Percentiles rank a stretch among this genome's conserved stretches.
phyloP scores from a whole-genome alignment of 495 filamentous ascomycete genomes.

The Penicillium angulare region DNA sequence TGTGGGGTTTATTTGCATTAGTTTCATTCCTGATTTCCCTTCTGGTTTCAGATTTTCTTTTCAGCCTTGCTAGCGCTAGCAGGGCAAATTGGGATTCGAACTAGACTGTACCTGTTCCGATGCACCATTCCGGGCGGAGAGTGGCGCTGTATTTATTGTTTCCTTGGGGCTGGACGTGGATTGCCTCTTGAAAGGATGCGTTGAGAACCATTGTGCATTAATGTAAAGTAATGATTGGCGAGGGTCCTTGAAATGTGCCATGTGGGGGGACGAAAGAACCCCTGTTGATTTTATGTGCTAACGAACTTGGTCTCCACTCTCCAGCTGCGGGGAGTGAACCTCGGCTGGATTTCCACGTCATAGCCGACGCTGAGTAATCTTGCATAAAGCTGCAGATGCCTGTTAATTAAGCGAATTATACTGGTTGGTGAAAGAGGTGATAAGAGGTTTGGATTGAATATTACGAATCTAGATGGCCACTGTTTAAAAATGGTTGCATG shows the following conservation, averaged over 20 bases:
- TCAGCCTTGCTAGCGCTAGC: neutral
- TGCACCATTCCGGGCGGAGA: constrained; percentile 65
- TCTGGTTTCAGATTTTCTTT: neutral
- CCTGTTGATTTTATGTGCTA: too few species aligned
- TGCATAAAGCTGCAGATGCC: neutral
- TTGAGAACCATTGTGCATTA: constrained; percentile 12
- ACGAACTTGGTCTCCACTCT: neutral
- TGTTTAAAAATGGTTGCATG: too few species aligned
- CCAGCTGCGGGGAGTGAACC: neutral
- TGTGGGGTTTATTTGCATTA: constrained; percentile 28
- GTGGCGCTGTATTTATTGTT: constrained; percentile 59
- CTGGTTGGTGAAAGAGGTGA: too few species aligned
- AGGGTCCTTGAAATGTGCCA: too few species aligned
- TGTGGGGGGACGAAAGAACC: too few species aligned
- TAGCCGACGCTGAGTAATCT: constrained; percentile 1
- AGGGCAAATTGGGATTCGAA: too few species aligned
- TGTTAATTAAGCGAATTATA: too few species aligned
- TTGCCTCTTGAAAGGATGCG: constrained; percentile 56
- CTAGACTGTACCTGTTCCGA: constrained; percentile 61
- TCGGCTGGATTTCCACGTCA: constrained; percentile 3
- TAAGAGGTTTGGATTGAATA: too few species aligned
- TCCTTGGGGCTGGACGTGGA: constrained; percentile 51
- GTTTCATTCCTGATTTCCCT: neutral
- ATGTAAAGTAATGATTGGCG: too few species aligned
- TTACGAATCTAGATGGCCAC: too few species aligned